phyloP scores from a whole-genome alignment of 1,284 basidiomycete species.

The Athelia sp. region DNA sequence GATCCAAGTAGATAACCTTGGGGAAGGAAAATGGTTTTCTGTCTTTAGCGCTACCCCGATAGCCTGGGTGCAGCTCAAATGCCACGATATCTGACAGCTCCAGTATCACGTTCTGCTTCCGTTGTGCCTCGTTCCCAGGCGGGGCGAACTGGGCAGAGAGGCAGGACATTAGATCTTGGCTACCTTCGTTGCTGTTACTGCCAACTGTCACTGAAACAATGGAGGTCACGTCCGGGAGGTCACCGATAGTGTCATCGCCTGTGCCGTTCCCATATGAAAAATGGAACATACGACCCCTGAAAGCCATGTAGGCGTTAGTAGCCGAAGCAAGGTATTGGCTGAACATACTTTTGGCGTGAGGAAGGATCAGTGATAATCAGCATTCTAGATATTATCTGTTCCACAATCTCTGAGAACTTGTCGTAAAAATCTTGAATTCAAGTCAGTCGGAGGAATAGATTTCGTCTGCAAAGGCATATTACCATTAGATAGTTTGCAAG shows the following conservation, averaged over 20 bases:
- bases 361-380: too few species aligned
- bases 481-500: slow-evolving; percentile 37
- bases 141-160: slow-evolving; percentile 45
- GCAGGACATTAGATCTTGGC: slow-evolving; percentile 47
- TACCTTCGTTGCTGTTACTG: slow-evolving; percentile 1
- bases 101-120: slow-evolving; percentile 48
- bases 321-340: too few species aligned
- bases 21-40: slow-evolving; percentile 56
- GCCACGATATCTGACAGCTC: slow-evolving; percentile 56
- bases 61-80: slow-evolving; percentile 40
- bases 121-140: slow-evolving; percentile 13
- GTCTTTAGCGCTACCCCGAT: slow-evolving; percentile 22
- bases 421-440: too few species aligned
- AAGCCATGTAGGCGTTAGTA: too few species aligned
- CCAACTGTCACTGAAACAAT: slow-evolving; percentile 37
- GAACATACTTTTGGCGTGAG: too few species aligned
- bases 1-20: slow-evolving; percentile 61
- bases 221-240: slow-evolving; percentile 27
- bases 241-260: slow-evolving; percentile 22
- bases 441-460: too few species aligned
- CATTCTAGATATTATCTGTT: too few species aligned
- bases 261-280: slow-evolving; percentile 29
- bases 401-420: too few species aligned
- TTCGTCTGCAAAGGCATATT: too few species aligned
- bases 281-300: slow-evolving; percentile 20